Percentiles rank a stretch among this genome's conserved stretches.
Evolutionary conservation across 352 stramenopile species (phyloP).

Genomic region (Globisporangium canariense): DNA sequence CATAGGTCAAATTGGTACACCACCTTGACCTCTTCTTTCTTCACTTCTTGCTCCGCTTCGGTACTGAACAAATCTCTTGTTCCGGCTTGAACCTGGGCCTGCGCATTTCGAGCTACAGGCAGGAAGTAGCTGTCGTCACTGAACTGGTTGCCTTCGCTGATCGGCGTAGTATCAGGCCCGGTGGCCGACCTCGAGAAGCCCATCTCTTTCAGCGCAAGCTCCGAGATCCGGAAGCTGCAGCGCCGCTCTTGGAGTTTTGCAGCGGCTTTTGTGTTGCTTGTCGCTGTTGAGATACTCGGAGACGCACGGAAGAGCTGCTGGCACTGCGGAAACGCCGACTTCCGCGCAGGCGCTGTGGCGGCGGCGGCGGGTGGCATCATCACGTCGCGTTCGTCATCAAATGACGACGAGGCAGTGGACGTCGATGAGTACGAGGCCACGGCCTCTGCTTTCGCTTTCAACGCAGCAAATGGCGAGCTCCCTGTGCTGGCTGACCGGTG

Average conservation of each 20-base stretch:
- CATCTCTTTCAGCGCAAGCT: constrained; percentile 44
- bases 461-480: background rate
- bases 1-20: constrained; percentile 59
- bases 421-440: background rate
- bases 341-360: background rate
- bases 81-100: background rate
- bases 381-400: background rate
- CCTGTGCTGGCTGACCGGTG: constrained; percentile 10
- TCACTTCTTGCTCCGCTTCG: constrained; percentile 10
- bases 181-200: constrained; percentile 29
- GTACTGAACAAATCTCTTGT: background rate
- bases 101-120: background rate
- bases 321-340: background rate
- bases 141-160: constrained; percentile 16
- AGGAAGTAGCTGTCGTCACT: background rate
- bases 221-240: constrained; percentile 65
- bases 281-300: background rate
- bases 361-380: no score
- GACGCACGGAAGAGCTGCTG: background rate
- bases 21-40: constrained; percentile 20
- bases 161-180: constrained; percentile 21
- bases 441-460: background rate
- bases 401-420: constrained; percentile 5
- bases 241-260: constrained; percentile 33
- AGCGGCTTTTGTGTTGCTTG: constrained; percentile 17